These are phyloP conservation scores for Plantago ovata DNA, from an alignment of 257 asterid species.

Conservation along the genomic window DNA sequence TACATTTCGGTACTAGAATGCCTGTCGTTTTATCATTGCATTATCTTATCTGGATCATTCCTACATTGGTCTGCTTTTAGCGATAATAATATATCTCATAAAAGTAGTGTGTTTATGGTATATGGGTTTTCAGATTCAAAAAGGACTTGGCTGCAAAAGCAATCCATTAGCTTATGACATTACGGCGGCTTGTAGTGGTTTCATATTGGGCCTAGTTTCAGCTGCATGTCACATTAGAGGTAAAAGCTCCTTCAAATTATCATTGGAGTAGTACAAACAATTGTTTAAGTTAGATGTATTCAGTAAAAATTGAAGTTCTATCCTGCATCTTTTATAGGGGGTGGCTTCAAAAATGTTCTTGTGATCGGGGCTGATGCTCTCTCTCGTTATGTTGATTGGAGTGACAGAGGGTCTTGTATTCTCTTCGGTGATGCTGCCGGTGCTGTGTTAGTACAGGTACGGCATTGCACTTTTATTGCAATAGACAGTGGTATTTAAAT, in stretches of 20 bases:
- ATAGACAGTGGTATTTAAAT: no score
- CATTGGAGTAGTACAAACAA: neutral
- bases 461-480: neutral
- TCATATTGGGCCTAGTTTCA: conserved; percentile 80
- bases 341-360: conserved; percentile 91
- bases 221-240: conserved; percentile 94
- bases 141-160: conserved; percentile 84
- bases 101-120: neutral
- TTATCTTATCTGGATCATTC: neutral
- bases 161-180: conserved; percentile 89
- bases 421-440: conserved; percentile 99
- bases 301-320: conserved; percentile 10
- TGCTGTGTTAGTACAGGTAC: conserved; percentile 83
- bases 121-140: conserved; percentile 58
- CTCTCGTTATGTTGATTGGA: conserved; percentile 94
- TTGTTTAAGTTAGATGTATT: neutral
- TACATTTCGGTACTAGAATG: no score
- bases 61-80: neutral
- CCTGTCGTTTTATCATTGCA: no score
- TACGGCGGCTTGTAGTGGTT: conserved; percentile 98
- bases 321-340: conserved; percentile 40
- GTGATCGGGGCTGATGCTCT: conserved; percentile 96
- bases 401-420: conserved; percentile 91
- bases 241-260: conserved; percentile 19
- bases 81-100: neutral